Evolutionary conservation across 768 basidiomycete species (phyloP), one percentile per base, ranked within the genome.

Genomic region (Tylopilus sp.): DNA sequence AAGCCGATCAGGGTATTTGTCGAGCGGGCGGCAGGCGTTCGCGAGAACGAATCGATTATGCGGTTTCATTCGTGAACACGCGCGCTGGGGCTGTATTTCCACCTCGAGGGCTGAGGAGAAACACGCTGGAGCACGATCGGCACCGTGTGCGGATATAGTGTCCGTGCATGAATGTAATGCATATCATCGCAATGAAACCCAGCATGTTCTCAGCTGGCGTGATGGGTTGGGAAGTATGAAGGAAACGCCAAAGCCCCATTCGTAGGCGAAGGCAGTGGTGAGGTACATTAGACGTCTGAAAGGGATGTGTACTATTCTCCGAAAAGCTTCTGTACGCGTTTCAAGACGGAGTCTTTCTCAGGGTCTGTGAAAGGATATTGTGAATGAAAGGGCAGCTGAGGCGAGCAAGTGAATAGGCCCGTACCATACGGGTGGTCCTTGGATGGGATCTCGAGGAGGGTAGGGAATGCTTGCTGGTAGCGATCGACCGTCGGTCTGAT

Each of bases 381-480:
- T 58, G 52, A 53, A 54, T 47, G 55, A 54, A 55, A 25, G 36
- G 35, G 26, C 31, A 33, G 17, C 18, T 36, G 41, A 43, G 21
- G 35, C 28, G 43, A 31, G 36, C 23, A 31, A 36, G 50, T 26
- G 45, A 44, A 22, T 30, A 9, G 42, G 39, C 36, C 71, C 81
- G 52, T 48, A 95, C 95, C 95, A 62, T 98, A 98, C 31, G 95
- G 95, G 70, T 97, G 94, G 65, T 98, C 95, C 69, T 98, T 98
- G 49, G 92, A 94, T 22, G 97, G 97, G 55, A 99, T 98, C 71
- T 99, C 97, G 15, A 99, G 82, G 36, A 99, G 73, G 0, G 97
- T 93, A 20, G 97, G 97, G 75, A 99, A 99, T 0, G 95, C 85
- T 69, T 94, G 90, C 57, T 91, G 85, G 69, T 99, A 99, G 62